These are phyloP conservation scores for Fomitopsis betulina DNA, from an alignment of 1,284 basidiomycete genomes.

Conservation along the genomic window DNA sequence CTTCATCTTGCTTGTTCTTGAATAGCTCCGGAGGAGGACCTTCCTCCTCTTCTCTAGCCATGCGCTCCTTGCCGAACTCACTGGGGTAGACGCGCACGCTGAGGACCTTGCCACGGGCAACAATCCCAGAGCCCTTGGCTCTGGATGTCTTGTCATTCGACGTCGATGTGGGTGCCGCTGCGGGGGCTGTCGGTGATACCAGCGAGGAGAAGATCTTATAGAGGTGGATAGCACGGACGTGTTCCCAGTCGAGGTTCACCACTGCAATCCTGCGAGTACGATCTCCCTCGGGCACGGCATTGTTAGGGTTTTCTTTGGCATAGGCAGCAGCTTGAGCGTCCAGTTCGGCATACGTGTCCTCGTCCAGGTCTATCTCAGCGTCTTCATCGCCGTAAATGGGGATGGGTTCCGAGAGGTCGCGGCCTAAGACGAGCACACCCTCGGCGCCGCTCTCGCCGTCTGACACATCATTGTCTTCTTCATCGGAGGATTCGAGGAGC, in stretches of 20 bases:
- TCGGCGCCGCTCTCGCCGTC: slow-evolving; percentile 43
- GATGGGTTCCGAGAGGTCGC: slow-evolving; percentile 36
- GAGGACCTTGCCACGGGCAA: slow-evolving; percentile 58
- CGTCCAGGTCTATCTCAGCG: slow-evolving; percentile 75
- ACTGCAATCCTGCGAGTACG: slow-evolving; percentile 81
- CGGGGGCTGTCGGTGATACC: slow-evolving; percentile 55
- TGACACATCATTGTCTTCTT: slow-evolving; percentile 39
- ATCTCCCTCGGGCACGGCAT: slow-evolving; percentile 30
- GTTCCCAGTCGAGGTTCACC: slow-evolving; percentile 99
- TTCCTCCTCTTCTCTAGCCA: slow-evolving; percentile 85
- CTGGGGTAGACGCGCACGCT: slow-evolving; percentile 87
- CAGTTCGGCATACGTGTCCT: slow-evolving; percentile 63
- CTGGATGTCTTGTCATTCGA: slow-evolving; percentile 8
- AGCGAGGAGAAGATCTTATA: slow-evolving; percentile 94
- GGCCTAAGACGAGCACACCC: slow-evolving; percentile 48
- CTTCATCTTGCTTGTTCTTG: slow-evolving; percentile 37
- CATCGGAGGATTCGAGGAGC: slow-evolving; percentile 85
- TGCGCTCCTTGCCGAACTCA: slow-evolving; percentile 88
- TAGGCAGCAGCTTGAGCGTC: slow-evolving; percentile 73
- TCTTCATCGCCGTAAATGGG: slow-evolving; percentile 37
- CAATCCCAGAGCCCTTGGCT: slow-evolving; percentile 20
- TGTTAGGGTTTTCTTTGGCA: slow-evolving; percentile 38
- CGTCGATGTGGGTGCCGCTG: slow-evolving; percentile 27
- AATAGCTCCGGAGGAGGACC: slow-evolving; percentile 91
- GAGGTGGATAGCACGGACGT: slow-evolving; percentile 87